Conservation (phyloP, 371 early-diverging fungal species). For the Syncephalastrum sp. region DNA sequence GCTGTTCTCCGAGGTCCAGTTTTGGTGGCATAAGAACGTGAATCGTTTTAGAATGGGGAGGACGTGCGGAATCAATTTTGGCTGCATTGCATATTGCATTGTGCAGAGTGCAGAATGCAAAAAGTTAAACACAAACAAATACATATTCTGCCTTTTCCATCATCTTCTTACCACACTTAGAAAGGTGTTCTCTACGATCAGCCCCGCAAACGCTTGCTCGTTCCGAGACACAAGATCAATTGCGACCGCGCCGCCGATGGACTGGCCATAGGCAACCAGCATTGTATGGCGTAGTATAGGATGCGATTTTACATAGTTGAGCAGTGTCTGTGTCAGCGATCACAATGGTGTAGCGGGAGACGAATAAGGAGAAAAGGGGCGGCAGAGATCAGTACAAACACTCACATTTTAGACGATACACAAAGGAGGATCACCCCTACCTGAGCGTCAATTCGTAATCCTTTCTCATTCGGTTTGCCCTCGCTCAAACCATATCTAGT, state of each 20-base stretch:
- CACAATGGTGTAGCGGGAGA: neutral
- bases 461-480: slow-evolving; percentile 85
- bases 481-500: slow-evolving; percentile 85
- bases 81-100: slow-evolving; percentile 37
- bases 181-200: slow-evolving; percentile 96
- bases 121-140: slow-evolving; percentile 1
- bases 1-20: slow-evolving; percentile 81
- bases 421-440: slow-evolving; percentile 29
- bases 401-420: too few species aligned
- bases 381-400: too few species aligned
- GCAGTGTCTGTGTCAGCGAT: slow-evolving; percentile 58
- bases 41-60: slow-evolving; percentile 73
- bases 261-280: slow-evolving; percentile 90
- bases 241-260: slow-evolving; percentile 95
- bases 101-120: neutral
- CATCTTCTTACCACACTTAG: slow-evolving; percentile 66
- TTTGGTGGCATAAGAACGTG: slow-evolving; percentile 83
- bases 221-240: slow-evolving; percentile 78
- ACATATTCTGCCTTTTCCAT: slow-evolving; percentile 1
- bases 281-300: slow-evolving; percentile 69
- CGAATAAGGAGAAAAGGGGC: too few species aligned
- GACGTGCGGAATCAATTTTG: slow-evolving; percentile 83
- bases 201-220: slow-evolving; percentile 69
- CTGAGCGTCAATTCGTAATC: slow-evolving; percentile 87
- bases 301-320: slow-evolving; percentile 78